A percentile compares a stretch with the other conserved stretches of the same genome.
Conservation (phyloP, 352 stramenopile genomes). For the Pseudoperonospora humuli region DNA sequence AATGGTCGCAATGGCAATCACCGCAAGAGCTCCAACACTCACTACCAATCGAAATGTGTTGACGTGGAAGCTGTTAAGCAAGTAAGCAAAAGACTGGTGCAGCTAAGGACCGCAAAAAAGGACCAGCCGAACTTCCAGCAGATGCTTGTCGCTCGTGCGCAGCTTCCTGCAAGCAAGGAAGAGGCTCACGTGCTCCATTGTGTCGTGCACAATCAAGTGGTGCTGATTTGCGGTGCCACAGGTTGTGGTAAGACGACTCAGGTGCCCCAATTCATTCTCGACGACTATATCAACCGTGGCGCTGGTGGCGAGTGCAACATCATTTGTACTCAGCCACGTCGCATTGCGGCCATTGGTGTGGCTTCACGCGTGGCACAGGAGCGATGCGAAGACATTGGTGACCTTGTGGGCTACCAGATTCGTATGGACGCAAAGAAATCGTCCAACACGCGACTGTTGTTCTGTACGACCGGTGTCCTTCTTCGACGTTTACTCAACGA, state of each 20-base stretch:
- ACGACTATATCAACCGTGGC: constrained; percentile 85
- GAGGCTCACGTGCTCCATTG: constrained; percentile 48
- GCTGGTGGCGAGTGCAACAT: constrained; percentile 90
- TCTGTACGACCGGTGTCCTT: constrained; percentile 95
- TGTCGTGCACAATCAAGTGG: constrained; percentile 73
- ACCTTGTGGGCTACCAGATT: constrained; percentile 93
- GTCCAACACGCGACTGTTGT: constrained; percentile 87
- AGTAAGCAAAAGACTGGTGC: constrained; percentile 39
- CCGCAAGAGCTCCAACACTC: constrained; percentile 5
- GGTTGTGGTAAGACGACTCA: constrained; percentile 95
- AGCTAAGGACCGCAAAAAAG: constrained; percentile 37
- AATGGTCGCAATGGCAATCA: constrained; percentile 9
- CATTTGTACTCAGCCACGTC: constrained; percentile 93
- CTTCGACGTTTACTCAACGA: constrained; percentile 90
- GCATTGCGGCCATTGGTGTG: constrained; percentile 94
- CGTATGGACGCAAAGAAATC: constrained; percentile 89
- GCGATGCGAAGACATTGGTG: constrained; percentile 80
- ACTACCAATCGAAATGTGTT: constrained; percentile 13
- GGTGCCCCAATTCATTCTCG: constrained; percentile 96
- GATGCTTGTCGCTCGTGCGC: constrained; percentile 44
- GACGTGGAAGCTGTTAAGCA: constrained; percentile 31
- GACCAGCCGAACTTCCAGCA: constrained; percentile 37
- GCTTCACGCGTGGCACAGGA: constrained; percentile 93
- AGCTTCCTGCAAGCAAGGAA: constrained; percentile 55
- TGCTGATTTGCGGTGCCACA: constrained; percentile 94